Percentiles rank a stretch among this genome's conserved stretches.
Conservation (phyloP, 768 basidiomycete genomes). For the Butyriboletus loyo region DNA sequence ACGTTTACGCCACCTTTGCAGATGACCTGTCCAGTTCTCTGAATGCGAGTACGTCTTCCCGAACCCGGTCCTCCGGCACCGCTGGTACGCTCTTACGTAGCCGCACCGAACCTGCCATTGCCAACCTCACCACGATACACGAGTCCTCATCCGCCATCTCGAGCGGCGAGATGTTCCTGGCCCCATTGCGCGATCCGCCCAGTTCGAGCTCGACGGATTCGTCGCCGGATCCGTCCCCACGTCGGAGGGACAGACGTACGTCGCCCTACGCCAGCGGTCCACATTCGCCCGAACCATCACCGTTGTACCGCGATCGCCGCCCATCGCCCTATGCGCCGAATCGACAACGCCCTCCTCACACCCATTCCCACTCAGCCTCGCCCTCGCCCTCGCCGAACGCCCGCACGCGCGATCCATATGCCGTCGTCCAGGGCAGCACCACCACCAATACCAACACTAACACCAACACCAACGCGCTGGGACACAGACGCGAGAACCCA, state of each 20-base stretch:
- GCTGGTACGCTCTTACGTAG: constrained; percentile 20
- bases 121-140: constrained; percentile 27
- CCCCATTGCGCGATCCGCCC: constrained; percentile 19
- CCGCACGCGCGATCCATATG: constrained; percentile 12
- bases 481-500: constrained; percentile 24
- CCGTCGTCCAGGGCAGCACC: background rate
- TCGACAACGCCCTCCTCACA: constrained; percentile 9
- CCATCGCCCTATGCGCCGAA: constrained; percentile 19
- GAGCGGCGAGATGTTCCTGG: constrained; percentile 27
- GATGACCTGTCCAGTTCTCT: constrained; percentile 27
- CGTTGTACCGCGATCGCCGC: constrained; percentile 26
- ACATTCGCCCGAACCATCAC: constrained; percentile 27
- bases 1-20: constrained; percentile 21
- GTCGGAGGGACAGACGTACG: constrained; percentile 21
- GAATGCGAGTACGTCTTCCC: constrained; percentile 15
- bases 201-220: constrained; percentile 15
- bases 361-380: background rate
- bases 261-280: constrained; percentile 18
- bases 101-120: constrained; percentile 29
- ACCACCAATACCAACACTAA: too few relatives aligned
- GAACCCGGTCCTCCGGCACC: constrained; percentile 8
- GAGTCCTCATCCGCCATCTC: constrained; percentile 20
- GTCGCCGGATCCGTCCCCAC: constrained; percentile 29
- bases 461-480: background rate
- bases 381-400: constrained; percentile 16